Evolutionary conservation across 306 rosid species (phyloP).

Genomic region (Begonia loranthoides): DNA sequence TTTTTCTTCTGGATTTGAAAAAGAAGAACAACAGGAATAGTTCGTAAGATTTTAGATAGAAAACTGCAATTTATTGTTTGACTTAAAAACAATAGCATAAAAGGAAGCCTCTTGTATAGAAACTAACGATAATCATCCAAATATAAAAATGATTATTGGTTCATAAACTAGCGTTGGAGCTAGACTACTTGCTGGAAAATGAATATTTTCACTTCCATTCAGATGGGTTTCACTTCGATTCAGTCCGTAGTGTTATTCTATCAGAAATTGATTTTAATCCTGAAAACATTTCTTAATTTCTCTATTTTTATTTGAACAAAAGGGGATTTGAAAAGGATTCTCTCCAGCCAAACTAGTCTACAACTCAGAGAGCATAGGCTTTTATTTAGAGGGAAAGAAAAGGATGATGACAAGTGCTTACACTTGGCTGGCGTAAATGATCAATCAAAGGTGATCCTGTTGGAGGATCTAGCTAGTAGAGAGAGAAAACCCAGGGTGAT

Average conservation of each 20-base stretch:
- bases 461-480: conserved; percentile 26
- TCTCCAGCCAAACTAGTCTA: neutral
- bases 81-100: too few relatives aligned
- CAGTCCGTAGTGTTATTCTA: too few relatives aligned
- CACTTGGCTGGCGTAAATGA: conserved; percentile 1
- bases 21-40: too few relatives aligned
- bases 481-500: conserved; percentile 49
- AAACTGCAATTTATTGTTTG: neutral
- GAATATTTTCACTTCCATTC: too few relatives aligned
- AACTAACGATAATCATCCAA: neutral
- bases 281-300: too few relatives aligned
- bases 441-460: neutral
- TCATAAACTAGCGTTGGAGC: conserved; percentile 3
- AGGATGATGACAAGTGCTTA: neutral
- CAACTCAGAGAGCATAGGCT: conserved; percentile 1
- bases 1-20: too few relatives aligned
- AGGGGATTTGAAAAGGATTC: neutral
- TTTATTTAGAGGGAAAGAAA: conserved; percentile 2
- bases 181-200: conserved; percentile 16
- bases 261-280: too few relatives aligned
- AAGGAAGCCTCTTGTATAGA: too few relatives aligned
- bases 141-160: neutral
- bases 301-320: neutral
- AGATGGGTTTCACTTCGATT: too few relatives aligned
- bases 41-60: too few relatives aligned